These are phyloP conservation scores for Coleophoma crateriformis DNA, from an alignment of 2,329 filamentous ascomycete genomes.

Conservation along the genomic window DNA sequence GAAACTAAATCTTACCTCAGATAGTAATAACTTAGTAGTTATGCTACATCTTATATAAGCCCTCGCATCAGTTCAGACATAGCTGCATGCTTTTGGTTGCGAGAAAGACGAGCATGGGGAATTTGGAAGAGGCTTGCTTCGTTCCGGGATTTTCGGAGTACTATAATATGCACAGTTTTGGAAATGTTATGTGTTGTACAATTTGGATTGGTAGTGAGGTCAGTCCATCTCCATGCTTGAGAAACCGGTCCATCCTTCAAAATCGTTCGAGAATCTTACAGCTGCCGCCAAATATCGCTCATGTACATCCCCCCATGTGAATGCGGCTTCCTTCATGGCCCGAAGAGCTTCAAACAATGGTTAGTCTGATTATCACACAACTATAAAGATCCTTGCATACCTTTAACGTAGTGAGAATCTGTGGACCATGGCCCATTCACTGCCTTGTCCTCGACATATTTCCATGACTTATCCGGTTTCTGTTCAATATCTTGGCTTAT, in stretches of 20 bases:
- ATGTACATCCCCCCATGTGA: conserved; percentile 68
- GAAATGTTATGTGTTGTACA: too few relatives aligned
- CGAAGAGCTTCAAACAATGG: conserved; percentile 48
- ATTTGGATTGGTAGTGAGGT: neutral
- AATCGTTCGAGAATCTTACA: conserved; percentile 68
- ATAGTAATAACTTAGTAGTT: too few relatives aligned
- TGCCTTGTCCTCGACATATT: conserved; percentile 66
- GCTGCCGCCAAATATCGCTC: conserved; percentile 63
- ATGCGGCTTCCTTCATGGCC: conserved; percentile 67
- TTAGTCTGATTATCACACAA: neutral
- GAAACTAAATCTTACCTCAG: too few relatives aligned
- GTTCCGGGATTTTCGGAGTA: too few relatives aligned
- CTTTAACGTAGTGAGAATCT: conserved; percentile 84
- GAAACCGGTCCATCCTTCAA: conserved; percentile 55
- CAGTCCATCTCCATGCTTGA: neutral
- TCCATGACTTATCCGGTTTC: conserved; percentile 58
- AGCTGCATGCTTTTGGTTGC: too few relatives aligned
- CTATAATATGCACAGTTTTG: too few relatives aligned
- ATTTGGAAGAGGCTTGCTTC: too few relatives aligned
- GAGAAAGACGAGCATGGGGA: too few relatives aligned
- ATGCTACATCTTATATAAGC: too few relatives aligned
- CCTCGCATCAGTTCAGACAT: too few relatives aligned
- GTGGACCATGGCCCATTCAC: conserved; percentile 60
- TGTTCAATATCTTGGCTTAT: conserved; percentile 63
- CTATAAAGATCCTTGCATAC: conserved; percentile 33